A percentile compares a stretch with the other conserved stretches of the same genome.
Evolutionary conservation across 805 yeast species (phyloP).

Genomic region (Kazachstania bromeliacearum): DNA sequence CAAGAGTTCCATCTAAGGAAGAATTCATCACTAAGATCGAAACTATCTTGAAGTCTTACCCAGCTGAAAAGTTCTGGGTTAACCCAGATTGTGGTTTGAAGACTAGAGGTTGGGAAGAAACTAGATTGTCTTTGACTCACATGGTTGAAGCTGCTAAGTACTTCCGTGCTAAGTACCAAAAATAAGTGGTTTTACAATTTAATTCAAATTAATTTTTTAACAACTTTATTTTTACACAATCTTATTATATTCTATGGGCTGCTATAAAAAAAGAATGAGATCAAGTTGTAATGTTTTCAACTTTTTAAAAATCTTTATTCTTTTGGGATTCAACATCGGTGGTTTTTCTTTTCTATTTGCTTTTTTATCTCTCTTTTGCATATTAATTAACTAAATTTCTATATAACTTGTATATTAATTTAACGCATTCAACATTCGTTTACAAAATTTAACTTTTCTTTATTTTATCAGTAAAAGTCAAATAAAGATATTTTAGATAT

Average conservation of each 20-base stretch:
- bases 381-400: slow-evolving; percentile 7
- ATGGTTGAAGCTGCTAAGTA: slow-evolving; percentile 99
- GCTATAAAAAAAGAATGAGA: not conserved
- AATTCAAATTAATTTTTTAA: slow-evolving; percentile 2
- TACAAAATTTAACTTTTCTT: not conserved
- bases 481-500: no score
- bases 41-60: slow-evolving; percentile 93
- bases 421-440: slow-evolving; percentile 33
- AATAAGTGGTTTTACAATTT: slow-evolving; percentile 6
- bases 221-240: slow-evolving; percentile 1
- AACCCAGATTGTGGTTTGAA: slow-evolving; percentile 99
- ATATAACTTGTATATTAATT: slow-evolving; percentile 11
- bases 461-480: not conserved
- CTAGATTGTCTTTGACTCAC: slow-evolving; percentile 87
- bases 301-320: slow-evolving; percentile 10
- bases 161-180: slow-evolving; percentile 58
- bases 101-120: slow-evolving; percentile 99
- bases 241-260: slow-evolving; percentile 10
- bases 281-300: slow-evolving; percentile 2
- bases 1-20: slow-evolving; percentile 97
- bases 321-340: slow-evolving; percentile 27
- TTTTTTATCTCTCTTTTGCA: slow-evolving; percentile 10
- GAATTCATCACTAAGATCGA: slow-evolving; percentile 91
- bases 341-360: slow-evolving; percentile 10
- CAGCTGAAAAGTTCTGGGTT: slow-evolving; percentile 98